A percentile compares a stretch with the other conserved stretches of the same genome.
phyloP scores from a whole-genome alignment of 768 basidiomycete genomes.

The Lactarius sp. region DNA sequence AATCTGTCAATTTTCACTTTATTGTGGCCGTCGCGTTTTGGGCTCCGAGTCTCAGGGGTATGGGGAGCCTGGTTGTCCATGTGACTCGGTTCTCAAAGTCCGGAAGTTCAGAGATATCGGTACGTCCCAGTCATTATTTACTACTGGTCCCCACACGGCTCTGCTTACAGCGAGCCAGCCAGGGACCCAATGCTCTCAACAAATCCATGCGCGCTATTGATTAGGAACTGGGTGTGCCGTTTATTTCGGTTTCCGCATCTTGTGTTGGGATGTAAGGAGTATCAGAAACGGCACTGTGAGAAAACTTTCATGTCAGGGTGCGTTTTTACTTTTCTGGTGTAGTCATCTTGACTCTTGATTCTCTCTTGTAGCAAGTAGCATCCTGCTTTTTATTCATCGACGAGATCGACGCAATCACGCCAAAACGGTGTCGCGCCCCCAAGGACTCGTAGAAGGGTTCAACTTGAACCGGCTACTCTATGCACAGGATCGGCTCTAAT shows the following conservation, averaged over 20 bases:
- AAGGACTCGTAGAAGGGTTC: no score
- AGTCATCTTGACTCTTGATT: not conserved
- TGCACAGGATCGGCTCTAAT: no score
- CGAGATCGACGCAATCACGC: no score
- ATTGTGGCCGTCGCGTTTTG: no score
- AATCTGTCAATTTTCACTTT: no score
- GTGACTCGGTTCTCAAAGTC: no score
- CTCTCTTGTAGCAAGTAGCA: not conserved
- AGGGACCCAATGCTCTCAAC: conserved; percentile 74
- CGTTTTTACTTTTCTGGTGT: conserved; percentile 15
- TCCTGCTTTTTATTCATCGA: no score
- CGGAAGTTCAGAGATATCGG: conserved; percentile 20
- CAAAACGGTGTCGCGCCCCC: no score
- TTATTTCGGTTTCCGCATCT: conserved; percentile 79
- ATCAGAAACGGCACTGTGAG: conserved; percentile 61
- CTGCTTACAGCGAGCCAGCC: conserved; percentile 38
- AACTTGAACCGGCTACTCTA: no score
- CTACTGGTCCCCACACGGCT: not conserved
- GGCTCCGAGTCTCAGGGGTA: no score
- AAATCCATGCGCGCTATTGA: conserved; percentile 60
- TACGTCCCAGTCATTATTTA: not conserved
- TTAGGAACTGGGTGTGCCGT: conserved; percentile 61
- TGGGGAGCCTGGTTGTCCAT: no score
- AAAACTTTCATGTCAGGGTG: conserved; percentile 85
- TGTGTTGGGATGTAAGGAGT: conserved; percentile 97